Percentiles rank a stretch among this genome's conserved stretches.
These are phyloP conservation scores for Aphanomyces euteiches DNA, from an alignment of 352 stramenopile genomes.

Conservation along the genomic window DNA sequence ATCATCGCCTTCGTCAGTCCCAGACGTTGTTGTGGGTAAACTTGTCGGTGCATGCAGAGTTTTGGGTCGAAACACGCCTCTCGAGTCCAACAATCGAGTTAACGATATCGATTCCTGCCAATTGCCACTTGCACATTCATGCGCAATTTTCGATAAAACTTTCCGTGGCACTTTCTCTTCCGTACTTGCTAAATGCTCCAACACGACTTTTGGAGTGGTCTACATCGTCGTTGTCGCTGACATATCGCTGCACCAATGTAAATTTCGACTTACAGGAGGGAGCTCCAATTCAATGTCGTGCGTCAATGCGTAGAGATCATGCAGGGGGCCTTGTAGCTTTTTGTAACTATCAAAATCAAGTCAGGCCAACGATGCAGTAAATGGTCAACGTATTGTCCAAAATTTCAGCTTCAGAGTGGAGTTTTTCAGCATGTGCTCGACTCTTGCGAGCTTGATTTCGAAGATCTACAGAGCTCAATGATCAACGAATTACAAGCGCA, in stretches of 20 bases:
- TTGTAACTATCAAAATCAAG: neutral
- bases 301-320: conserved; percentile 6
- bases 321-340: neutral
- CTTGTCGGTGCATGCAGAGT: neutral
- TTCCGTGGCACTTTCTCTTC: conserved; percentile 20
- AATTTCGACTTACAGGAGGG: no score
- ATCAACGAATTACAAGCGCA: neutral
- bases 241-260: no score
- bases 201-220: neutral
- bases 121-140: neutral
- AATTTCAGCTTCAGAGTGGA: neutral
- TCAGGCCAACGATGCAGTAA: no score
- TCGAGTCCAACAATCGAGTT: neutral
- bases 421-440: neutral
- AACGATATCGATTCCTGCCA: conserved; percentile 14
- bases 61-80: conserved; percentile 1
- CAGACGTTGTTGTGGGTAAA: neutral
- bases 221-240: neutral
- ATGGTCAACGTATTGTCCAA: neutral
- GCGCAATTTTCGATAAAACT: conserved; percentile 21
- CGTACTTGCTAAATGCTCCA: neutral
- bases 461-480: neutral
- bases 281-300: neutral
- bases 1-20: conserved; percentile 5
- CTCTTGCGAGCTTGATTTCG: neutral